Conservation (phyloP, 306 rosid species). For the Sicyos baderoa region DNA sequence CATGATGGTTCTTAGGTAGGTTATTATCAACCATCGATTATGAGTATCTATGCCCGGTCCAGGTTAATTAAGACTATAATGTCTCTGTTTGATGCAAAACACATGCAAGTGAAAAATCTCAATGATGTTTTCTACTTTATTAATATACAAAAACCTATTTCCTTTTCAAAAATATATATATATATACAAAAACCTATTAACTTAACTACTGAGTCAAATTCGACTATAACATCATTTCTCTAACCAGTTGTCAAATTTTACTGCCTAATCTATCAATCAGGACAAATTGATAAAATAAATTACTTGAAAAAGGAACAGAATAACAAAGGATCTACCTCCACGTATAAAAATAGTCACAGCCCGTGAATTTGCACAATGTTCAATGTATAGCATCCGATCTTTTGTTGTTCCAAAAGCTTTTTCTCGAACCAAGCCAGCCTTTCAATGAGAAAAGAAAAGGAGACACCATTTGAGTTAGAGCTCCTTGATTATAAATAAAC, state of each 20-base stretch:
- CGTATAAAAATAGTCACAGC: slow-evolving; percentile 88
- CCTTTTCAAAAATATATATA: too few relatives aligned
- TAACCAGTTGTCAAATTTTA: neutral
- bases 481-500: neutral
- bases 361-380: slow-evolving; percentile 94
- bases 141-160: neutral
- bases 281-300: slow-evolving; percentile 7
- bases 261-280: neutral
- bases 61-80: neutral
- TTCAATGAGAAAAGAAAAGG: neutral
- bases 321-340: slow-evolving; percentile 43
- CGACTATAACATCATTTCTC: neutral
- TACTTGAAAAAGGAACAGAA: neutral
- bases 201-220: neutral
- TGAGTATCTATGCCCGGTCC: too few relatives aligned
- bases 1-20: too few relatives aligned
- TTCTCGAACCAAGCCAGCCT: slow-evolving; percentile 97
- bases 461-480: slow-evolving; percentile 5
- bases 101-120: neutral
- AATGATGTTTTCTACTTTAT: neutral
- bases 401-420: slow-evolving; percentile 92
- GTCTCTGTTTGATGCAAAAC: neutral
- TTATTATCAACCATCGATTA: too few relatives aligned
- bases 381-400: slow-evolving; percentile 93
- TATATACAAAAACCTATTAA: neutral